Evolutionary conservation across 257 asterid genomes (phyloP).

Genomic region (Perilla frutescens): DNA sequence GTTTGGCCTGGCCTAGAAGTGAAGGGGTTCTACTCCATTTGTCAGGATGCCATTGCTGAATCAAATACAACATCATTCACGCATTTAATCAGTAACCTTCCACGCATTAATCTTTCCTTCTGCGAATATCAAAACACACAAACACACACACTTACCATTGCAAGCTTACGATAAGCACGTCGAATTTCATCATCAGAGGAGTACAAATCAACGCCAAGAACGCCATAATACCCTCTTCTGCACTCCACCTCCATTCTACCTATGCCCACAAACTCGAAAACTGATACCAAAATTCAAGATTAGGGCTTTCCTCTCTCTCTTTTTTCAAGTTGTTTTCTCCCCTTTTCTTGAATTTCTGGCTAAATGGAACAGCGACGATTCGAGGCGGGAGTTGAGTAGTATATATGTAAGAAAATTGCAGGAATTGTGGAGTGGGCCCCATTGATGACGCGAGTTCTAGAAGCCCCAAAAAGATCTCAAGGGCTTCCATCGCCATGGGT

Average conservation of each 20-base stretch:
- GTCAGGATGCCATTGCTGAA: constrained; percentile 84
- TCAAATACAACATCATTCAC: constrained; percentile 20
- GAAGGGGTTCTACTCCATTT: constrained; percentile 63
- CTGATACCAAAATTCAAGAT: background rate
- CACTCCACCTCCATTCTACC: constrained; percentile 35
- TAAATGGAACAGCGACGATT: background rate
- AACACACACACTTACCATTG: constrained; percentile 49
- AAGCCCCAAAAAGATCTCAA: constrained; percentile 20
- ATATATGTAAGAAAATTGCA: background rate
- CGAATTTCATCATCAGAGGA: constrained; percentile 66
- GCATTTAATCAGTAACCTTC: background rate
- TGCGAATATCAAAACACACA: background rate
- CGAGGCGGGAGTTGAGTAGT: background rate
- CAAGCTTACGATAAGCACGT: constrained; percentile 68
- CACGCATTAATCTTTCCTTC: background rate
- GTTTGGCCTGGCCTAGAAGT: constrained; percentile 54
- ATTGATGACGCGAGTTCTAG: background rate
- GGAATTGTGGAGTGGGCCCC: constrained; percentile 7
- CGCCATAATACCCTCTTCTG: constrained; percentile 44
- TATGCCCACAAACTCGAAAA: background rate
- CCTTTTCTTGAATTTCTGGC: background rate
- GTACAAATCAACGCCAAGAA: constrained; percentile 56
- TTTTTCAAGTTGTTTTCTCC: no score
- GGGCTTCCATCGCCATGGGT: background rate
- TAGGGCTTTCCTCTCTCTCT: background rate